Percentiles rank a stretch among this genome's conserved stretches.
phyloP scores from a whole-genome alignment of 2,329 filamentous ascomycete species.

The Pseudogymnoascus destructans region DNA sequence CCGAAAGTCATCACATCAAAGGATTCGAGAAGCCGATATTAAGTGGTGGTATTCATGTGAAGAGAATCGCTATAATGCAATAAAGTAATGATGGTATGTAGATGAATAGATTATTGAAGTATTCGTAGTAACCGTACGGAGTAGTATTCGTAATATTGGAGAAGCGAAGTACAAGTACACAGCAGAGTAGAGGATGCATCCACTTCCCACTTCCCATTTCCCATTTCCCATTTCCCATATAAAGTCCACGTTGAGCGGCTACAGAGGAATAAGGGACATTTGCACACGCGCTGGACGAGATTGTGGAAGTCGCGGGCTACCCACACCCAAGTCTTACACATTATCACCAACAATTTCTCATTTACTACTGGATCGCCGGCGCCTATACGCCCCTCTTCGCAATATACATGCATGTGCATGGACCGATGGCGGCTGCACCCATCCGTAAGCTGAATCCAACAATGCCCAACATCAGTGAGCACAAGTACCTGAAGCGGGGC shows the following conservation, averaged over 20 bases:
- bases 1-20: conserved; percentile 23
- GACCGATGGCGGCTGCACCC: background rate
- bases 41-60: conserved; percentile 3
- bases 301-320: conserved; percentile 6
- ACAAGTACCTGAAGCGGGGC: background rate
- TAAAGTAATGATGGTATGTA: background rate
- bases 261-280: background rate
- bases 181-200: background rate
- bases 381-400: conserved; percentile 8
- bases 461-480: conserved; percentile 7
- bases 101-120: background rate
- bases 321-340: too few species aligned
- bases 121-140: background rate
- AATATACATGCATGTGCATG: background rate
- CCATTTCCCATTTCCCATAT: conserved; percentile 8
- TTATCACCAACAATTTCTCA: conserved; percentile 3
- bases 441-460: conserved; percentile 2
- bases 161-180: conserved; percentile 3
- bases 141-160: background rate
- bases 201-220: conserved; percentile 8
- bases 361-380: conserved; percentile 4
- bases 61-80: background rate
- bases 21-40: background rate
- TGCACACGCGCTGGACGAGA: background rate
- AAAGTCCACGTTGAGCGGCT: conserved; percentile 6